Evolutionary conservation across 1,139 yeast species (phyloP).

Genomic region (Saccharomyces hybrid): DNA sequence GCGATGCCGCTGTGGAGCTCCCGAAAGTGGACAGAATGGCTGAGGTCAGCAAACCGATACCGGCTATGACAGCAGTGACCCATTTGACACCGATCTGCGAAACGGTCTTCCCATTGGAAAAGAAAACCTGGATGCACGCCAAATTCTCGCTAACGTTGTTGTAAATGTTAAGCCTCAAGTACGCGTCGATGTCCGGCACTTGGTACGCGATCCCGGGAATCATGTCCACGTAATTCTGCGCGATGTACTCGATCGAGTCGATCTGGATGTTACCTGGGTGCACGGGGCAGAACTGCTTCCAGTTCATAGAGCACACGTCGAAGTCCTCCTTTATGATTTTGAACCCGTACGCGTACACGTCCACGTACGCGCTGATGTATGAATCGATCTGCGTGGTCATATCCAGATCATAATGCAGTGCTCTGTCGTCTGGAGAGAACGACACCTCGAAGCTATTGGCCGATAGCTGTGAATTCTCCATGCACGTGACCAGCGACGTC

Average conservation of each 20-base stretch:
- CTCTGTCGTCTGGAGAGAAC: constrained; percentile 58
- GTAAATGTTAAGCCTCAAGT: constrained; percentile 46
- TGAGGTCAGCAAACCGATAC: constrained; percentile 60
- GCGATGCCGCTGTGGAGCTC: constrained; percentile 74
- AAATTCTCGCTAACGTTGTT: constrained; percentile 37
- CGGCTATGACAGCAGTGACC: constrained; percentile 80
- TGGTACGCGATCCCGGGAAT: constrained; percentile 68
- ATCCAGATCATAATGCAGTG: constrained; percentile 55
- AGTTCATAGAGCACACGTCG: constrained; percentile 48
- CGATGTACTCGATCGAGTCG: constrained; percentile 56
- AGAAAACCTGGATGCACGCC: constrained; percentile 64
- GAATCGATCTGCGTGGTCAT: constrained; percentile 54
- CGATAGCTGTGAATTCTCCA: constrained; percentile 57
- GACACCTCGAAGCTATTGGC: constrained; percentile 62
- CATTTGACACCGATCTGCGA: constrained; percentile 72
- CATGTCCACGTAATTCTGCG: constrained; percentile 39
- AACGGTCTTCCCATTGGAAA: constrained; percentile 68
- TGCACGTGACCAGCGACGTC: constrained; percentile 66
- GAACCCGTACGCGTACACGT: constrained; percentile 74
- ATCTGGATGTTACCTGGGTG: constrained; percentile 64
- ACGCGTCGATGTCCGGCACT: constrained; percentile 77
- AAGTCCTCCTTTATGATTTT: constrained; percentile 46
- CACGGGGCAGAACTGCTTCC: constrained; percentile 79
- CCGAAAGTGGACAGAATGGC: constrained; percentile 69
- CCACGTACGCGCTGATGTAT: constrained; percentile 51